These are phyloP conservation scores for Exobasidium cylindrosporum DNA, from an alignment of 1,284 basidiomycete genomes.

Conservation along the genomic window DNA sequence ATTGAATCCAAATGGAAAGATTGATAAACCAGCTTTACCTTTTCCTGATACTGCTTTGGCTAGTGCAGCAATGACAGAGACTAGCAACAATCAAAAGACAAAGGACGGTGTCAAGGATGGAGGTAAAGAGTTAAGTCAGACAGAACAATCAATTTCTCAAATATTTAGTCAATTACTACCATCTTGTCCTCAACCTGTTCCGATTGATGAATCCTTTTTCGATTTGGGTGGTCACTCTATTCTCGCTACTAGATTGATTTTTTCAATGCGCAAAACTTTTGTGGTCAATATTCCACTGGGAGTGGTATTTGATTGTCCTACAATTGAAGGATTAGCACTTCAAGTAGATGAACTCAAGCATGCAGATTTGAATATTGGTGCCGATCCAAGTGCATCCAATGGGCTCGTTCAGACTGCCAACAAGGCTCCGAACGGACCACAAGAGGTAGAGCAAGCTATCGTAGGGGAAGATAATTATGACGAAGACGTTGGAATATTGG, in stretches of 20 bases:
- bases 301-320: conserved; percentile 88
- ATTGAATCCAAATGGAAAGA: conserved; percentile 97
- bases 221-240: conserved; percentile 98
- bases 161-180: conserved; percentile 81
- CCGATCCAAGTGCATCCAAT: conserved; percentile 32
- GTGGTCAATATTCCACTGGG: conserved; percentile 88
- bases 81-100: conserved; percentile 29
- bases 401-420: conserved; percentile 12
- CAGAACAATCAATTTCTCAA: conserved; percentile 73
- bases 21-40: conserved; percentile 96
- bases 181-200: conserved; percentile 72
- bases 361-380: conserved; percentile 74
- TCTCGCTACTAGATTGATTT: conserved; percentile 91
- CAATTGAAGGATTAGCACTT: conserved; percentile 73
- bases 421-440: conserved; percentile 25
- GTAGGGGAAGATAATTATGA: conserved; percentile 65
- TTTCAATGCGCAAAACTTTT: conserved; percentile 90
- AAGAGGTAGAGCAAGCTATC: conserved; percentile 47
- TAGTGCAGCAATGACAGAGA: conserved; percentile 41
- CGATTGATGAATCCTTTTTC: conserved; percentile 93
- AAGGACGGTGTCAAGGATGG: conserved; percentile 18
- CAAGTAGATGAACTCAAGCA: conserved; percentile 76
- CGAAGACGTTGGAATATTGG: conserved; percentile 71
- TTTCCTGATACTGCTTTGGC: conserved; percentile 92
- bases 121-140: conserved; percentile 60